phyloP scores from a whole-genome alignment of 169 alveolate genomes.

The Perkinsus olseni region DNA sequence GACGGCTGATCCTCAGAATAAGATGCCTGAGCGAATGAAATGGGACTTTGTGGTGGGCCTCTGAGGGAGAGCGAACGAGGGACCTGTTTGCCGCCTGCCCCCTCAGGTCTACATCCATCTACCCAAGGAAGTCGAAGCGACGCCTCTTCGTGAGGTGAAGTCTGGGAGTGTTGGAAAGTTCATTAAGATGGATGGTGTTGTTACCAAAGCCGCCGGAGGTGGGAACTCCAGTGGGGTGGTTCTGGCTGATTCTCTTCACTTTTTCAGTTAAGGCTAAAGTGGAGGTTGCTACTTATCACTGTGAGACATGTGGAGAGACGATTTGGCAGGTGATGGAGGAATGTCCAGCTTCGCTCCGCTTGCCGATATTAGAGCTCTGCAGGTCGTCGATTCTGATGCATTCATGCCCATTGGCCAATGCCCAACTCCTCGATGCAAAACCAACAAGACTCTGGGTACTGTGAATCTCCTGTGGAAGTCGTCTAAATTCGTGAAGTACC shows the following conservation, averaged over 20 bases:
- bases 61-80: neutral
- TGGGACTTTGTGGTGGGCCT: conserved; percentile 23
- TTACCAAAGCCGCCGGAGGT: conserved; percentile 60
- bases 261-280: conserved; percentile 64
- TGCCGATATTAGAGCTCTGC: conserved; percentile 55
- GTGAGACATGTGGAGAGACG: conserved; percentile 79
- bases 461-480: conserved; percentile 38
- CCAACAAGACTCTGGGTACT: conserved; percentile 63
- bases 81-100: no score
- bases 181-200: conserved; percentile 64
- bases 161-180: conserved; percentile 65
- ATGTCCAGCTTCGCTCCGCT: conserved; percentile 52
- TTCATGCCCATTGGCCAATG: neutral
- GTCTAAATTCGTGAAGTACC: conserved; percentile 48
- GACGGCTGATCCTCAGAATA: conserved; percentile 14
- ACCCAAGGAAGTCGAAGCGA: conserved; percentile 15
- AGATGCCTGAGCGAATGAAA: conserved; percentile 28
- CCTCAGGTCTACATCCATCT: conserved; percentile 18
- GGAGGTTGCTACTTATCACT: conserved; percentile 67
- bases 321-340: conserved; percentile 52
- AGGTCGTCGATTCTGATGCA: conserved; percentile 10
- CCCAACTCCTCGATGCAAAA: conserved; percentile 42
- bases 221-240: neutral
- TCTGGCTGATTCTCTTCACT: neutral
- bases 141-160: conserved; percentile 59